Evolutionary conservation across 352 stramenopile species (phyloP).

Genomic region (Phytophthora constricta): DNA sequence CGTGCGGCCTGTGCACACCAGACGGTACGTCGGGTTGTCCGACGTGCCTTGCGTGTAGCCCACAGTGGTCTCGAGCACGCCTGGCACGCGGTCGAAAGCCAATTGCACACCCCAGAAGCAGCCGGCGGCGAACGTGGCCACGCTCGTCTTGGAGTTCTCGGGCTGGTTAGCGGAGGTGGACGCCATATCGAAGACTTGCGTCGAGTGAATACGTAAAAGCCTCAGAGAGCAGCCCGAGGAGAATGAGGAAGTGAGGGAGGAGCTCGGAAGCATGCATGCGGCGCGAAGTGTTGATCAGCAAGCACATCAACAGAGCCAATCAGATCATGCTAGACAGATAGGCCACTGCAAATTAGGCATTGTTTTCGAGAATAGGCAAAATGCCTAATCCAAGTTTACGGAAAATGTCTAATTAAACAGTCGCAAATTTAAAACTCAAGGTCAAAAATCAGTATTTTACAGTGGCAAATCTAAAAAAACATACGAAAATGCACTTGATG

Average conservation of each 20-base stretch:
- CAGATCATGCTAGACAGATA: background rate
- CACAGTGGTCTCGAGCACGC: slow-evolving; percentile 93
- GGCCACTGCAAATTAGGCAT: too few relatives aligned
- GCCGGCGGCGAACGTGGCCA: slow-evolving; percentile 96
- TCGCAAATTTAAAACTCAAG: too few relatives aligned
- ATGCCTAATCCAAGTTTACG: too few relatives aligned
- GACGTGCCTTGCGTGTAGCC: slow-evolving; percentile 84
- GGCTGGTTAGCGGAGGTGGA: slow-evolving; percentile 48
- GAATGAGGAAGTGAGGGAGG: background rate
- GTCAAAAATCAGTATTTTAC: too few relatives aligned
- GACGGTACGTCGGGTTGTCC: slow-evolving; percentile 94
- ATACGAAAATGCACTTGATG: too few relatives aligned
- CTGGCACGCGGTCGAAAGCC: slow-evolving; percentile 94
- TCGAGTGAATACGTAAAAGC: too few relatives aligned
- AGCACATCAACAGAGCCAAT: background rate
- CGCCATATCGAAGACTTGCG: slow-evolving; percentile 42
- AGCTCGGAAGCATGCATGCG: background rate
- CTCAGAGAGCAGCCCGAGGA: too few relatives aligned
- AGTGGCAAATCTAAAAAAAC: too few relatives aligned
- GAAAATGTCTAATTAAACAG: too few relatives aligned
- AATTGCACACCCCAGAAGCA: slow-evolving; percentile 99
- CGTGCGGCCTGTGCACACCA: slow-evolving; percentile 94
- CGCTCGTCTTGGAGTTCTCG: slow-evolving; percentile 24
- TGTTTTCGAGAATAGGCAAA: too few relatives aligned
- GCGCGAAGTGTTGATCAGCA: background rate